Percentiles rank a stretch among this genome's conserved stretches.
Evolutionary conservation across 2,329 filamentous ascomycete species (phyloP).

Genomic region (Pestalotiopsis sp.): DNA sequence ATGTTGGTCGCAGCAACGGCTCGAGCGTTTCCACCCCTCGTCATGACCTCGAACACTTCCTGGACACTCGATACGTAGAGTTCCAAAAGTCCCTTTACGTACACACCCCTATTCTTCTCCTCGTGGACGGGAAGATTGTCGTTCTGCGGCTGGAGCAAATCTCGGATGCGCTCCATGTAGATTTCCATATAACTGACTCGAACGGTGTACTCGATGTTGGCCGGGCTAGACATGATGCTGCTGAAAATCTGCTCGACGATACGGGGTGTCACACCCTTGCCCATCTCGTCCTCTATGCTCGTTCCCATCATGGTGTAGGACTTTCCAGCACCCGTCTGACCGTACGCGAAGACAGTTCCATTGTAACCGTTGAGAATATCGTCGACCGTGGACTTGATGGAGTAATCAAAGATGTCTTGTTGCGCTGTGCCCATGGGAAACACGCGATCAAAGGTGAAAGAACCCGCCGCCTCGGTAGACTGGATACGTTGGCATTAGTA

Average conservation of each 20-base stretch:
- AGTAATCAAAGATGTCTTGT: constrained; percentile 96
- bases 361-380: constrained; percentile 99
- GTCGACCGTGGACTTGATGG: constrained; percentile 92
- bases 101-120: constrained; percentile 93
- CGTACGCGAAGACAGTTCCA: constrained; percentile 97
- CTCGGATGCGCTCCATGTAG: constrained; percentile 98
- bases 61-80: constrained; percentile 95
- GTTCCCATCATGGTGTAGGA: constrained; percentile 99
- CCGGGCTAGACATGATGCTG: constrained; percentile 88
- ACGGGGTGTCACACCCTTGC: constrained; percentile 92
- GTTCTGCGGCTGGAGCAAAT: constrained; percentile 89
- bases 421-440: constrained; percentile 94
- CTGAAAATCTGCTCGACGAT: constrained; percentile 98
- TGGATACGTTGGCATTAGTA: constrained; percentile 39
- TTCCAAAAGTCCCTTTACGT: constrained; percentile 92
- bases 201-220: constrained; percentile 98
- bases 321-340: constrained; percentile 97
- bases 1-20: constrained; percentile 98
- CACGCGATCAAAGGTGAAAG: constrained; percentile 96
- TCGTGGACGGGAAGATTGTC: constrained; percentile 98
- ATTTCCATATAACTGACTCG: constrained; percentile 99
- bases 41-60: constrained; percentile 96
- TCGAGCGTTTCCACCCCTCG: constrained; percentile 84
- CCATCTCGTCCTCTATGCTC: constrained; percentile 86
- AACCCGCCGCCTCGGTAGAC: constrained; percentile 80